Evolutionary conservation across 179 eudicot species (phyloP), one percentile per base, ranked within the genome.

Genomic region (Amaranthus tricolor): DNA sequence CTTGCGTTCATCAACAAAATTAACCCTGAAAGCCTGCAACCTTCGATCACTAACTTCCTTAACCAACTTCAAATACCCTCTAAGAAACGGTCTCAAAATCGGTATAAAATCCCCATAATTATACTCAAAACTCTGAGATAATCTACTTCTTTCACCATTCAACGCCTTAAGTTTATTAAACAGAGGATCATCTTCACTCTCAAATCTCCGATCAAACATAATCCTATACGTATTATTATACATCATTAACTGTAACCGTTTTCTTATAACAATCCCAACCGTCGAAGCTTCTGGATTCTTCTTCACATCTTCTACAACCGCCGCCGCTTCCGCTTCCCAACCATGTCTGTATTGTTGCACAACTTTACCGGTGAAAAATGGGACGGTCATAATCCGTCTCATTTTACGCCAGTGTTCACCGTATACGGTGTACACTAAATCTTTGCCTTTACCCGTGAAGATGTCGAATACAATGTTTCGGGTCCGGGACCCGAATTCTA

Each of bases 31-130:
- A 19, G 86, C 85, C 83, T 86, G 76, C 84, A 88, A 74, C 78
- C 92, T 77, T 62, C 75, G 82, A 6, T 86, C 88, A 82, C 86
- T 88, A n/a, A 88, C 86, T 63, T 82, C 76, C 77, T 80, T 77
- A 70, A 90, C 86, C 19, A 86, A 70, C 71, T 83, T 88, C 74
- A 88, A 75, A 54, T 88, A 88, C 1, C 88, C 86, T 54, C 90
- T 85, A 66, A 88, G 83, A 77, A 88, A 86, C 0, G 92, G 92
- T 68, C 92, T 81, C 71, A 88, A 77, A 71, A 88, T 79, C 0
- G 92, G 92, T 17, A 88, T 88, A 52, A 88, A 88, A 84, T 88
- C 92, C 4, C 92, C 92, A 54, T 86, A 88, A 44, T 88, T 88
- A 57, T 88, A 88, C 78, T 88, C 92, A 24, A 88, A 88, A 78